Evolutionary conservation across 495 filamentous ascomycete genomes (phyloP), one percentile per base, ranked within the genome.

Genomic region (Xylaria flabelliformis): DNA sequence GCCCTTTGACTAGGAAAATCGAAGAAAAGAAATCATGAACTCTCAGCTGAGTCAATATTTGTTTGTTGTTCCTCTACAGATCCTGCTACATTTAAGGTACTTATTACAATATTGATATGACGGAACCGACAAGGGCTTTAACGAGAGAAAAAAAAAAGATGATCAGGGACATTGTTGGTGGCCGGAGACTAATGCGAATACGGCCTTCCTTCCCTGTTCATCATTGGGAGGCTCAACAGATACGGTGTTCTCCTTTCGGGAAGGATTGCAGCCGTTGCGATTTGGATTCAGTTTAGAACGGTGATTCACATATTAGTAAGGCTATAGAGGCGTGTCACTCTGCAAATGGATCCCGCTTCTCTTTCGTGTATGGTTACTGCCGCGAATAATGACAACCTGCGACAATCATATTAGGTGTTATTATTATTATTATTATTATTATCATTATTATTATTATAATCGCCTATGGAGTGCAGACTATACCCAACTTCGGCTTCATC

Each of bases 191-290:
- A 46, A n/a, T 6, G 42, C 15, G 36, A 21, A 41, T 17, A 24
- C 46, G 44, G 48, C 10, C 55, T 62, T 62, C 26, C 46, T 63
- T 42, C 12, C 29, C 64, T 63, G 64, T 48, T 41, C 58, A 70
- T 70, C 58, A 58, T 41, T 64, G 53, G 44, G 68, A 70, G 68
- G 58, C 68, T 70, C 68, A 70, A 53, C 59, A 13, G 44, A 53
- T 58, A 51, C 39, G 24, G 41, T 34, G 15, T 46, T 15, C 26
- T 34, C 53, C 13, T 61, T 29, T 61, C 67, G 67, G 67, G 42
- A 62, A 69, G 41, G 56, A 62, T 62, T 51, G 42, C 67, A 69
- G 36, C 67, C 53, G 41, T 66, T 69, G 50, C 19, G 12, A 61
- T 26, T 69, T 21, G 26, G 39, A 39, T 12, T 34, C 67, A 10